phyloP scores from a whole-genome alignment of 805 yeast species.

The Komagataella populi region DNA sequence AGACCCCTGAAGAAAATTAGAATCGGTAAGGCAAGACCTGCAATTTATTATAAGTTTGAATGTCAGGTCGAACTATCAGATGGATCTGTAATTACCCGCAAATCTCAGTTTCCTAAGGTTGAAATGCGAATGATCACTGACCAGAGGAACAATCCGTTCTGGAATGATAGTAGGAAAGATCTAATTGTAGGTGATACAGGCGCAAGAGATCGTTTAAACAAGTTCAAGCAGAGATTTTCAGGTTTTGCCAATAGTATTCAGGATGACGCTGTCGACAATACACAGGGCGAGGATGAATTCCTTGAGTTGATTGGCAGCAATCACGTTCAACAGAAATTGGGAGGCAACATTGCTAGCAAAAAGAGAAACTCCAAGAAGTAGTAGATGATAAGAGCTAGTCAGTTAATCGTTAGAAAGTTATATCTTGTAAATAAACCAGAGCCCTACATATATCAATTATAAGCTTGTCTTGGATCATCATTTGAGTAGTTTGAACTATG shows the following conservation, averaged over 20 bases:
- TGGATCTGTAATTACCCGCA: conserved; percentile 77
- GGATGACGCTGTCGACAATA: conserved; percentile 4
- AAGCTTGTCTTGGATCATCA: neutral
- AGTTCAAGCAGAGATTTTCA: conserved; percentile 56
- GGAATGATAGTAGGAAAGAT: conserved; percentile 84
- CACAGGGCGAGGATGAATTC: conserved; percentile 29
- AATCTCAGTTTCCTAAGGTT: conserved; percentile 78
- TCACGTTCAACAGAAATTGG: conserved; percentile 20
- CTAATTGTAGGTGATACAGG: conserved; percentile 63
- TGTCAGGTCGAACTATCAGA: conserved; percentile 84
- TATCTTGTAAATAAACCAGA: neutral
- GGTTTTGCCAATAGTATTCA: conserved; percentile 24
- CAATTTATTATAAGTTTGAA: conserved; percentile 83
- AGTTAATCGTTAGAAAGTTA: neutral
- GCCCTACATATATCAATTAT: neutral
- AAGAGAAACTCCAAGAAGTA: conserved; percentile 7
- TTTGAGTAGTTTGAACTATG: neutral
- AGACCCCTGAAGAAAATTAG: conserved; percentile 59
- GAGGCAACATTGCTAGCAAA: conserved; percentile 21
- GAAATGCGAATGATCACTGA: conserved; percentile 80
- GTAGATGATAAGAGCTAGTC: conserved; percentile 7
- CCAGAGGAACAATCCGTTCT: conserved; percentile 72
- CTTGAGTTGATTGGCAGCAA: conserved; percentile 42
- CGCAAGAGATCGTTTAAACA: conserved; percentile 69
- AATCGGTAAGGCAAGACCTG: conserved; percentile 84